These are phyloP conservation scores for Podila epicladia DNA, from an alignment of 192 early-diverging fungal species.

Conservation along the genomic window DNA sequence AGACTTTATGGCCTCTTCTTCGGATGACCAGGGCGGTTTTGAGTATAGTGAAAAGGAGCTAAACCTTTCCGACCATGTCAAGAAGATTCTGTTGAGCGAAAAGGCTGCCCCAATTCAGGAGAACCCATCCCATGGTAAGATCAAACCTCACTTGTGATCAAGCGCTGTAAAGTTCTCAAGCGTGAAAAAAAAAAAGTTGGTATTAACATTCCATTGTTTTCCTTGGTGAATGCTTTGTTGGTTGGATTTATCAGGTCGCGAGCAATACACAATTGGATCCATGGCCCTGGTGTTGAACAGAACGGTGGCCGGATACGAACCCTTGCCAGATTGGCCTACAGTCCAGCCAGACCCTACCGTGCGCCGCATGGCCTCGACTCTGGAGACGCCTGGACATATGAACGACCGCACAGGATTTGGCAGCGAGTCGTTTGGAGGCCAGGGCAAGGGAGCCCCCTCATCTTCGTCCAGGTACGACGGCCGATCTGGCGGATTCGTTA, in stretches of 20 bases:
- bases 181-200: constrained; percentile 37
- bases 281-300: constrained; percentile 71
- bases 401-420: constrained; percentile 53
- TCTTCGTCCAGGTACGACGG: constrained; percentile 19
- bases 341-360: constrained; percentile 62
- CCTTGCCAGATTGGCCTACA: constrained; percentile 84
- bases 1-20: neutral
- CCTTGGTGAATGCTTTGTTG: neutral
- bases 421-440: constrained; percentile 52
- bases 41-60: constrained; percentile 37
- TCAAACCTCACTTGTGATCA: neutral
- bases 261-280: constrained; percentile 70
- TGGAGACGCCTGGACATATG: constrained; percentile 50
- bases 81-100: constrained; percentile 67
- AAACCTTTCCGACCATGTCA: constrained; percentile 60
- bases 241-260: constrained; percentile 40
- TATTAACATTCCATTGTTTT: constrained; percentile 25
- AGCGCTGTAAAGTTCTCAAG: neutral
- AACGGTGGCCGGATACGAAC: constrained; percentile 72
- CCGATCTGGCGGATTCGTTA: constrained; percentile 24
- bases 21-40: constrained; percentile 16
- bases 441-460: neutral
- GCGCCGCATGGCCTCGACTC: constrained; percentile 62
- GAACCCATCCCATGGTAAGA: constrained; percentile 57
- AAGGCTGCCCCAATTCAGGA: constrained; percentile 62